phyloP scores from a whole-genome alignment of 441 rosid species.

The Mallotus repandus region DNA sequence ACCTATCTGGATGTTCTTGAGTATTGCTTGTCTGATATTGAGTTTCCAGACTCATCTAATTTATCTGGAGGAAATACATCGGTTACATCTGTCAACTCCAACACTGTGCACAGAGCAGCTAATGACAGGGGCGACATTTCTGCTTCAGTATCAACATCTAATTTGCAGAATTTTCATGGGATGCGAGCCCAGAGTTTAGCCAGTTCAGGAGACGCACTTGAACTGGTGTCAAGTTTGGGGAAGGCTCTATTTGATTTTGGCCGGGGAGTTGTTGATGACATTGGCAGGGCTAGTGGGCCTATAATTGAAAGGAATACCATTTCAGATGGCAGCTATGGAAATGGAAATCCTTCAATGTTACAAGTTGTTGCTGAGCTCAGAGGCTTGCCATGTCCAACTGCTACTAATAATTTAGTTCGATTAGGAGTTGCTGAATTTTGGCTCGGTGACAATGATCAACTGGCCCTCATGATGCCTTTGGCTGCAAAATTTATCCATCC shows the following conservation, averaged over 20 bases:
- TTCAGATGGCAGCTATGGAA: constrained; percentile 36
- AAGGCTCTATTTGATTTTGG: constrained; percentile 97
- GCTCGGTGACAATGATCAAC: constrained; percentile 92
- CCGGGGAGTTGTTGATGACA: constrained; percentile 94
- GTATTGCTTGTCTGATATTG: constrained; percentile 91
- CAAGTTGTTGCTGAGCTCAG: constrained; percentile 63
- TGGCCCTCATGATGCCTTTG: constrained; percentile 73
- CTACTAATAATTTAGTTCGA: constrained; percentile 67
- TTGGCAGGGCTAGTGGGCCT: constrained; percentile 74
- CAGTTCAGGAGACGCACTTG: constrained; percentile 96
- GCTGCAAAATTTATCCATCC: constrained; percentile 82
- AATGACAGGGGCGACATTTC: constrained; percentile 44
- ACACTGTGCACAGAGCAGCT: constrained; percentile 27
- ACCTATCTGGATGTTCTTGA: constrained; percentile 90
- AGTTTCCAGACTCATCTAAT: constrained; percentile 47
- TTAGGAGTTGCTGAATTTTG: constrained; percentile 80
- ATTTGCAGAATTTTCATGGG: constrained; percentile 33
- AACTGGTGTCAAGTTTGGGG: constrained; percentile 93
- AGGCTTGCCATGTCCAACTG: constrained; percentile 93
- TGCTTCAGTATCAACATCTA: constrained; percentile 37
- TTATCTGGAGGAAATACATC: constrained; percentile 33
- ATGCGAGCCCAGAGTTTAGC: constrained; percentile 47
- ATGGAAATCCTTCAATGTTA: constrained; percentile 49
- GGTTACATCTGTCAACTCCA: constrained; percentile 26
- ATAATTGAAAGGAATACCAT: constrained; percentile 36